Base-by-base conservation (phyloP, 192 early-diverging fungal species). In the Coemansia sp. region DNA sequence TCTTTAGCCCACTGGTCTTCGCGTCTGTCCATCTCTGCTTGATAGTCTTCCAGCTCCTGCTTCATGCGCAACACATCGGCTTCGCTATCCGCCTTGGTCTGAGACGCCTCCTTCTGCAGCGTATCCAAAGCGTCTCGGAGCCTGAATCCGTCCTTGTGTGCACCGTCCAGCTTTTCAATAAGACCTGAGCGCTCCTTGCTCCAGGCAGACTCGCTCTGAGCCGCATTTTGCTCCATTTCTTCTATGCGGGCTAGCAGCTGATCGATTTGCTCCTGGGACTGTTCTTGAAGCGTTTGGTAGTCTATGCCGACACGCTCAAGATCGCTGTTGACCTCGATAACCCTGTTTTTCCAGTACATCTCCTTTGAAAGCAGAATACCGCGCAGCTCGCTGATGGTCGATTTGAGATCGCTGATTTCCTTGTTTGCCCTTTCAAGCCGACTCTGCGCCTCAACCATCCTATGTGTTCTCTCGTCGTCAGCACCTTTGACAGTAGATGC, bases 311-410 rank as follows among this genome's bases (percentile, higher is more conserved):
- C 78, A 0, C 73, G 69, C 22, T 69, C 45, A 40, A 81, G 61
- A 45, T 81, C 72, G 51, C 69, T 56, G 20, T 75, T 67, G 11
- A 75, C 60, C 52, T 66, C 73, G 12, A 72, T 49, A 28, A 66
- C 66, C 16, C 52, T 62, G 70, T 81, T 70, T 60, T 72, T 72
- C 73, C 73, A 75, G 4, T 63, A 69, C 72, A 75, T 75, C 28
- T 81, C 73, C 60, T 75, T 75, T 25, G 72, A 68, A 38, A 81
- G 45, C 50, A 81, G 61, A 14, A 72, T 59, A 7, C 78, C 70
- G 49, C 78, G 78, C 64, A 81, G 55, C 70, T 81, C 78, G 67
- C 78, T 81, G 56, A 75, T 45, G 36, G 75, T 63, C 17, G 69
- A 45, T 34, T 67, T 65, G 1, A 75, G 48, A n/a, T 68, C 78